Evolutionary conservation across 1,284 basidiomycete species (phyloP), one percentile per base, ranked within the genome.

Genomic region (Trichosporon faecale): DNA sequence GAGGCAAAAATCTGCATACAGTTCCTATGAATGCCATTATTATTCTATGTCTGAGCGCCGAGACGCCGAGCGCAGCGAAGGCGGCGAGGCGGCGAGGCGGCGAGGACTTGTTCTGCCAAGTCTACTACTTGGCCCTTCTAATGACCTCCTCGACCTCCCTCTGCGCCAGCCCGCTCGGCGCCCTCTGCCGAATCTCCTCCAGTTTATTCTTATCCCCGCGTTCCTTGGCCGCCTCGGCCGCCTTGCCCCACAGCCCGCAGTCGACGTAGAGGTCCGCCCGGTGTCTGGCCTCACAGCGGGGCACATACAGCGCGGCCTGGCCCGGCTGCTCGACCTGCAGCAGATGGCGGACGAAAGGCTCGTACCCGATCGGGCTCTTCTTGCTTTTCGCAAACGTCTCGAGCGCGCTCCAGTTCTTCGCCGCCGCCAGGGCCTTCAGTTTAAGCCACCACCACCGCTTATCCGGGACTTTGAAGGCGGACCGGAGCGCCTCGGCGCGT

Each of bases 361-460:
- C 94, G 78, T 95, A 98, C 2, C 97, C 96, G 72, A 98, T 97
- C 0, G 97, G 95, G 80, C 91, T 94, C 75, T 93, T 89, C 81
- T 90, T 94, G 60, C 89, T 90, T 76, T 90, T 91, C 0, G 93
- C 88, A 79, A 97, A 95, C 0, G 86, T 79, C 68, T 97, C 94
- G 6, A 98, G 86, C 0, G 87, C 89, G 37, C 93, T 91, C 83
- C 94, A 97, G 80, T 96, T 93, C 68, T 89, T 86, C 11, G 88
- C 85, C n/a, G 87, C 85, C 2, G 91, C 90, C 66, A 97, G 83
- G 0, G 93, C 91, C 71, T 93, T 89, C 11, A 98, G 84, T 81
- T 96, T 97, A 74, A 94, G 81, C 84, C 94, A 92, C 94, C 94
- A 97, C 84, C 93, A 98, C 91, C 94, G 86, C 84, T 94, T 95